Evolutionary conservation across 345 rosid species (phyloP).

Genomic region (Gynandropsis gynandra): DNA sequence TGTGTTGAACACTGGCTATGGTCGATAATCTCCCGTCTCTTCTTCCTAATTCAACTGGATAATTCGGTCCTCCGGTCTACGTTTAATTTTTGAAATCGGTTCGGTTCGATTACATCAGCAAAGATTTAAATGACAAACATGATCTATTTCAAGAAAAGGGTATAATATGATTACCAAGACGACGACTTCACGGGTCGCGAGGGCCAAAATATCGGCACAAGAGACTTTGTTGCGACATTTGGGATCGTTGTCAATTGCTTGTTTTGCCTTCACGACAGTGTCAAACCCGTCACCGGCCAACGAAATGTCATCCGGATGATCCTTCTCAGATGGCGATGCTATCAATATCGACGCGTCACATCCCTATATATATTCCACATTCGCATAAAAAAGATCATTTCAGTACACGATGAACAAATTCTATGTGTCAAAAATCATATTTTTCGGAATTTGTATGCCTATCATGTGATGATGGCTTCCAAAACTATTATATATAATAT

Average conservation of each 20-base stretch:
- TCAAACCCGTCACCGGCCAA: slow-evolving; percentile 57
- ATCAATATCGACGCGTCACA: slow-evolving; percentile 31
- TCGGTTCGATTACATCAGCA: too few relatives aligned
- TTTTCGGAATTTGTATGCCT: too few relatives aligned
- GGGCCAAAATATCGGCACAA: slow-evolving; percentile 86
- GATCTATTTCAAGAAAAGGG: too few relatives aligned
- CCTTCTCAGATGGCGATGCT: slow-evolving; percentile 31
- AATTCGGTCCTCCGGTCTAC: slow-evolving; percentile 81
- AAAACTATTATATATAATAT: too few relatives aligned
- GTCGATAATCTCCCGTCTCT: slow-evolving; percentile 68
- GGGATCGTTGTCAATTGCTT: slow-evolving; percentile 61
- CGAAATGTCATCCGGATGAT: slow-evolving; percentile 30
- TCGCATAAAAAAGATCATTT: slow-evolving; percentile 8
- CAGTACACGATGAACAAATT: too few relatives aligned
- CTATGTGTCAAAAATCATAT: too few relatives aligned
- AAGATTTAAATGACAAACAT: too few relatives aligned
- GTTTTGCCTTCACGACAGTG: slow-evolving; percentile 78
- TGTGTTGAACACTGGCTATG: slow-evolving; percentile 46
- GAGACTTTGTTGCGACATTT: slow-evolving; percentile 85
- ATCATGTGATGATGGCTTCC: too few relatives aligned
- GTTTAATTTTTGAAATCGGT: slow-evolving; percentile 4
- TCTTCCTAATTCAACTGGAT: slow-evolving; percentile 75
- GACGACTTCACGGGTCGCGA: slow-evolving; percentile 79
- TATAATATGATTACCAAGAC: slow-evolving; percentile 26
- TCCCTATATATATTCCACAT: slow-evolving; percentile 19